Evolutionary conservation across 176 grass and related monocot genomes (phyloP), one percentile per base, ranked within the genome.

Genomic region (Ampelocalamus luodianensis): DNA sequence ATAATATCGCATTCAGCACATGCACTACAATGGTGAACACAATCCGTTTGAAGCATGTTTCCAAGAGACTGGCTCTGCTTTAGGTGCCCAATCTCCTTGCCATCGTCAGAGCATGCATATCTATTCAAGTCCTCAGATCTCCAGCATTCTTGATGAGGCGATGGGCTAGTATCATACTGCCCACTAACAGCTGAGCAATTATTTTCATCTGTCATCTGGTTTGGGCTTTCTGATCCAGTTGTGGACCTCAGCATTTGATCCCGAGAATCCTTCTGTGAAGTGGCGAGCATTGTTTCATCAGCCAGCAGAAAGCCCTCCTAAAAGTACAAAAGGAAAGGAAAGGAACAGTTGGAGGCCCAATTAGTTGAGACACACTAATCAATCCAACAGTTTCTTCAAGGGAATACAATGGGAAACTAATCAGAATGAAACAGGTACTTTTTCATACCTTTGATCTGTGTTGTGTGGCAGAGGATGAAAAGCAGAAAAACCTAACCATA

Each of bases 21-120:
- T 79, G 88, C 68, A 72, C 60, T 79, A 74, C 18, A 79, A 38
- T 73, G 39, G 74, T 54, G 81, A 70, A 48, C 68, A 78, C 7
- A 87, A 43, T 88, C 83, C 83, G 86, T 82, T 61, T 66, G 82
- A 83, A 90, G 83, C 44, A 92, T 86, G 77, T 89, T 90, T 70
- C 75, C 88, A 68, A 92, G 83, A 77, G 90, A 95, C 45, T 79
- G 88, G 34, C 88, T 90, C 74, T 92, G 92, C 84, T 86, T 88
- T 70, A 95, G 50, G 37, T 77, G 45, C 13, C 65, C 60, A 90
- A 61, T 38, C 64, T 69, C 83, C 40, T 87, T 67, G 44, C 65
- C 55, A 26, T 86, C 79, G 51, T 92, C 86, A 26, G 90, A 87
- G 87, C 42, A 92, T 81, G 65, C 50, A 78, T 88, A 79, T 63